Conservation (phyloP, 345 rosid genomes). For the Isatis tinctoria region DNA sequence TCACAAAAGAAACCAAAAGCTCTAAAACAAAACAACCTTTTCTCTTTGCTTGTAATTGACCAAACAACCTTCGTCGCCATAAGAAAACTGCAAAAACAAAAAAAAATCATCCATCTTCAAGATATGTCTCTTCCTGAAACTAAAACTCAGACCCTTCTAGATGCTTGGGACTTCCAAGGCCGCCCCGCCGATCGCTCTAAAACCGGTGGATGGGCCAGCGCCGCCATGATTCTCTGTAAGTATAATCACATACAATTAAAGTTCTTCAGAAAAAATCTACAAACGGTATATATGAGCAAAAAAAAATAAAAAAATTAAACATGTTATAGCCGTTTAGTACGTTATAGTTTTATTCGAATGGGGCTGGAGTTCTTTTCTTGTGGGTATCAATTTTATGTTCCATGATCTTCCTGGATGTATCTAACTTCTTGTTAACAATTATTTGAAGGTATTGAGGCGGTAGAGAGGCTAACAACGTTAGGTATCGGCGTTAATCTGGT, state of each 20-base stretch:
- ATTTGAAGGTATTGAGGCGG: conserved; percentile 63
- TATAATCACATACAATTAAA: background rate
- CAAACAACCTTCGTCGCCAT: background rate
- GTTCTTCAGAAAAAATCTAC: background rate
- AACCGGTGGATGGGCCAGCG: conserved; percentile 88
- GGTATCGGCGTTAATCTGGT: conserved; percentile 94
- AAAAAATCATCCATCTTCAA: conserved; percentile 8
- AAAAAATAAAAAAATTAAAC: background rate
- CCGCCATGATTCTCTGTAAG: conserved; percentile 90
- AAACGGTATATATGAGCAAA: background rate
- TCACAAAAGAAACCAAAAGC: conserved; percentile 25
- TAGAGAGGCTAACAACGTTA: conserved; percentile 87
- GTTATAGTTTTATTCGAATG: background rate
- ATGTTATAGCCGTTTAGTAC: background rate
- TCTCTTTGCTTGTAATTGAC: background rate
- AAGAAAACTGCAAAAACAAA: conserved; percentile 5
- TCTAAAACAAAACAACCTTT: conserved; percentile 28
- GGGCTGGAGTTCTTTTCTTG: background rate
- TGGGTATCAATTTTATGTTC: background rate
- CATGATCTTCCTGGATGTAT: background rate
- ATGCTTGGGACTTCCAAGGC: conserved; percentile 96
- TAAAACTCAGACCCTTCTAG: conserved; percentile 47
- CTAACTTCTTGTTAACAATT: background rate
- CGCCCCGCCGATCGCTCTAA: conserved; percentile 56
- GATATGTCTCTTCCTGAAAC: conserved; percentile 53